Percentiles rank a stretch among this genome's conserved stretches.
phyloP scores from a whole-genome alignment of 495 filamentous ascomycete genomes.

The Pseudoneurospora amorphoporcata region DNA sequence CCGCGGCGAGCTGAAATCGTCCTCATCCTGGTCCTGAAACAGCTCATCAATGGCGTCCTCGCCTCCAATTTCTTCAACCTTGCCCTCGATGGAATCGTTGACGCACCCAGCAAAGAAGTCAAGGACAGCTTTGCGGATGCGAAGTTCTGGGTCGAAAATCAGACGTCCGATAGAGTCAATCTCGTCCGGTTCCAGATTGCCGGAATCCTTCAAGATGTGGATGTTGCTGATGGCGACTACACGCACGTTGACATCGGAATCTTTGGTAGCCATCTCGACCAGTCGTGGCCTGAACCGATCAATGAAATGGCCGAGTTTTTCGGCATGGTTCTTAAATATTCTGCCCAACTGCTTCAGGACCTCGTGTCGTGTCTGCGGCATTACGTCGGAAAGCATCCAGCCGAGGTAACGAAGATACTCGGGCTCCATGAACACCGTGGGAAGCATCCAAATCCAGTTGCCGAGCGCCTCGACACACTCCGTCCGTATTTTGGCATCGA shows the following conservation, averaged over 20 bases:
- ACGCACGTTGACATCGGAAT: slow-evolving; percentile 68
- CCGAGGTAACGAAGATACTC: slow-evolving; percentile 85
- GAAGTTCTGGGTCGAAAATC: slow-evolving; percentile 75
- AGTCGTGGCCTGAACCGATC: slow-evolving; percentile 80
- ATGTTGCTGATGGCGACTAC: slow-evolving; percentile 69
- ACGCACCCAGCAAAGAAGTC: slow-evolving; percentile 82
- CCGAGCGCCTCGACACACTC: slow-evolving; percentile 79
- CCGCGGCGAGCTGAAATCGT: slow-evolving; percentile 64
- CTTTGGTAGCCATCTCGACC: slow-evolving; percentile 82
- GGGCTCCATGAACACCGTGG: slow-evolving; percentile 78
- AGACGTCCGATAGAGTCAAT: slow-evolving; percentile 76
- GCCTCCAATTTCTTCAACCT: slow-evolving; percentile 73
- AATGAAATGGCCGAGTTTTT: slow-evolving; percentile 73
- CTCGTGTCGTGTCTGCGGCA: slow-evolving; percentile 57
- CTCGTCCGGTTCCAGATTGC: slow-evolving; percentile 81
- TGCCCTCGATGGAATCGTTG: slow-evolving; percentile 66
- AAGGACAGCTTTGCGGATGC: slow-evolving; percentile 77
- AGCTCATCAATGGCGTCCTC: slow-evolving; percentile 49
- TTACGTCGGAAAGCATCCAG: slow-evolving; percentile 80
- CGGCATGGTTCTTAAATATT: slow-evolving; percentile 69
- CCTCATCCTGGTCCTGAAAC: slow-evolving; percentile 58
- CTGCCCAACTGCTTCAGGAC: slow-evolving; percentile 70
- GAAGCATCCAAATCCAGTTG: slow-evolving; percentile 73
- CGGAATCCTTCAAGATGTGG: slow-evolving; percentile 69
- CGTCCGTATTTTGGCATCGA: slow-evolving; percentile 75